These are phyloP conservation scores for apple (Malus domestica) DNA, from an alignment of 306 rosid species.

Conservation along the genomic window ASM211411v1 NC_041793.1:24400501-24401000, in stretches of 20 bases:
- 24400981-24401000: neutral
- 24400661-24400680: too few relatives aligned
- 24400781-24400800: slow-evolving; percentile 91
- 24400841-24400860: slow-evolving; percentile 10
- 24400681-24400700: too few relatives aligned
- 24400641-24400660: too few relatives aligned
- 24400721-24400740: too few relatives aligned
- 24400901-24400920: neutral
- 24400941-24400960: neutral
- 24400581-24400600: too few relatives aligned
- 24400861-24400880: neutral
- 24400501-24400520: too few relatives aligned
- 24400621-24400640: too few relatives aligned
- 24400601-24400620: too few relatives aligned
- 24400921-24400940: neutral
- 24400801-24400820: slow-evolving; percentile 65
- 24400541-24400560: too few relatives aligned
- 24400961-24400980: neutral
- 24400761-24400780: slow-evolving; percentile 75
- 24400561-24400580: too few relatives aligned
- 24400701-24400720: too few relatives aligned
- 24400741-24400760: slow-evolving; percentile 35
- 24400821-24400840: slow-evolving; percentile 98
- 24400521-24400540: too few relatives aligned
- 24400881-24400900: neutral